Evolutionary conservation across 1,284 basidiomycete genomes (phyloP).

Genomic region (Retiboletus flavoniger): DNA sequence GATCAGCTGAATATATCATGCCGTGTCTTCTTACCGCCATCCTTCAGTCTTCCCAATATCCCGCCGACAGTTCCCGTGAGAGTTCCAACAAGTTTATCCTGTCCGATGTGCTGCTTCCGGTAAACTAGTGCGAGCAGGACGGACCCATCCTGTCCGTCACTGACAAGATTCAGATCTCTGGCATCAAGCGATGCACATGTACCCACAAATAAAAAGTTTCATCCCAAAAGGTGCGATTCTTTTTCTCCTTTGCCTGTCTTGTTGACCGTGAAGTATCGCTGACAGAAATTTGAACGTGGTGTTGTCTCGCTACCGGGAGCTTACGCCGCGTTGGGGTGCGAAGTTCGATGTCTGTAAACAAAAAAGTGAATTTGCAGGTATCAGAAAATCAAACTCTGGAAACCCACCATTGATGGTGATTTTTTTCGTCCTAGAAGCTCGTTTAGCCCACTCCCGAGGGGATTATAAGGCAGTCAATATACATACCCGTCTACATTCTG

Average conservation of each 20-base stretch:
- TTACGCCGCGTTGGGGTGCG: slow-evolving; percentile 4
- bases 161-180: slow-evolving; percentile 1
- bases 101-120: slow-evolving; percentile 4
- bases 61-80: slow-evolving; percentile 11
- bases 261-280: slow-evolving; percentile 11
- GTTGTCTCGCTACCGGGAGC: slow-evolving; percentile 10
- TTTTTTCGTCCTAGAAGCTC: slow-evolving; percentile 6
- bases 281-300: slow-evolving; percentile 13
- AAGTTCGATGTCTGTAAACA: slow-evolving; percentile 18
- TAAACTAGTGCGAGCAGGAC: slow-evolving; percentile 14
- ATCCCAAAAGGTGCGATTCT: slow-evolving; percentile 13
- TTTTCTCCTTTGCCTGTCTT: slow-evolving; percentile 9
- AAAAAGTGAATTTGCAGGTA: background rate
- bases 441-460: background rate
- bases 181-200: background rate
- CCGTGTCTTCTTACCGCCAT: slow-evolving; percentile 17
- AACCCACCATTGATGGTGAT: slow-evolving; percentile 17
- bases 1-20: background rate
- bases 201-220: slow-evolving; percentile 24
- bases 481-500: slow-evolving; percentile 14
- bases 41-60: slow-evolving; percentile 10
- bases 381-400: background rate
- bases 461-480: background rate
- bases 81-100: slow-evolving; percentile 12
- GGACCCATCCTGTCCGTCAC: slow-evolving; percentile 16